Base-by-base conservation (phyloP, 2,329 filamentous ascomycete genomes). In the Colletotrichum sp. region DNA sequence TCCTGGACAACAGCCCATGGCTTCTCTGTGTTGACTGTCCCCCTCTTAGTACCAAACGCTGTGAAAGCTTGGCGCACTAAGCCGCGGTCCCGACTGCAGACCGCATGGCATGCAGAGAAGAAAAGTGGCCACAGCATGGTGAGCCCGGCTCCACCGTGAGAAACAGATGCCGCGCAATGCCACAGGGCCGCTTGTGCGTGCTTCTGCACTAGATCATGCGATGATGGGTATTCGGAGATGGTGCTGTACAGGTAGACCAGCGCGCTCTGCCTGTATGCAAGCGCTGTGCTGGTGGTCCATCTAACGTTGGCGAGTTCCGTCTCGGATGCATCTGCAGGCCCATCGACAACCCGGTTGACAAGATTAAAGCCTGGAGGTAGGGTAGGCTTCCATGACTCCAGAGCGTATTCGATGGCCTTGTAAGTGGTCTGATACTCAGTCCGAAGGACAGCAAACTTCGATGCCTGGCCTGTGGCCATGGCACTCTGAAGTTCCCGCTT, bases 261-360 rank as follows among this genome's bases (percentile, higher is more conserved):
- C 13, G 76, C 76, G 10, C 70, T 76, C 64, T 78, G 75, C 26
- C 75, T 71, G 32, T 73, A 77, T 12, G 76, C 76, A 6, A 78
- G 76, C 12, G 74, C 76, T 5, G 68, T 77, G 18, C 76, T 78
- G 7, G 76, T 76, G 28, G 73, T 68, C 67, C 68, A 76, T 44
- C 76, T 70, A 16, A 69, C 67, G 18, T 71, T 74, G 59, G 76
- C 75, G 13, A 78, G 75, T 49, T 78, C 75, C 6, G 67, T 30
- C 39, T 78, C 76, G 6, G 70, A 64, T 24, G 75, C 70, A 9
- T 75, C 36, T 62, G 69, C 52, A 18, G 76, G 75, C 10, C 76
- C 76, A n/a, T 78, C 76, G 2, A 77, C 76, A 13, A 78, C 70
- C 32, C 76, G 76, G 34, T 78, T 78, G 67, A 78, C 76, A 16